These are phyloP conservation scores for Lactifluus piperatus DNA, from an alignment of 768 basidiomycete species.

Conservation along the genomic window DNA sequence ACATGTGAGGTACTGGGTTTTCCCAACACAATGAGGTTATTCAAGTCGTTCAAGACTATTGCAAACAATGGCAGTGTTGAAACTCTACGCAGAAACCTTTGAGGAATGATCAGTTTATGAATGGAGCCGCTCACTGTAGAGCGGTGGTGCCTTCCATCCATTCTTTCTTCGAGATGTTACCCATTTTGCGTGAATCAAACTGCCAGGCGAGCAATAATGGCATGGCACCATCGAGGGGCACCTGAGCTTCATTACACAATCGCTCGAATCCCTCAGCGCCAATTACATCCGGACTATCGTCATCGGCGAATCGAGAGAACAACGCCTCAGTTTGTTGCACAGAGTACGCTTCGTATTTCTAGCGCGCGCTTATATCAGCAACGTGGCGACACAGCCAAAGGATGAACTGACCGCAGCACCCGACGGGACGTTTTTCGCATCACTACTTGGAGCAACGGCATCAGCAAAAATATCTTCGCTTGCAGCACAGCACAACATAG, in stretches of 20 bases:
- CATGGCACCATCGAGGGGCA: conserved; percentile 63
- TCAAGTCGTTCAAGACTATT: conserved; percentile 48
- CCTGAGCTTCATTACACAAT: conserved; percentile 60
- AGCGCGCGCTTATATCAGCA: conserved; percentile 6
- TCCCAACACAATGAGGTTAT: conserved; percentile 47
- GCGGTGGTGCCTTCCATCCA: conserved; percentile 53
- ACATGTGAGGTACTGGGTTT: conserved; percentile 27
- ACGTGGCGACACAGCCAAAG: neutral
- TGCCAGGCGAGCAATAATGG: conserved; percentile 76
- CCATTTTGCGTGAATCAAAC: conserved; percentile 61
- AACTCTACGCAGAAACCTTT: conserved; percentile 30
- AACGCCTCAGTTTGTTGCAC: conserved; percentile 40
- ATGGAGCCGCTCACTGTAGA: conserved; percentile 32
- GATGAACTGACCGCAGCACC: conserved; percentile 1
- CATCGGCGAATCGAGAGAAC: conserved; percentile 50
- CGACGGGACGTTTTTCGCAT: neutral
- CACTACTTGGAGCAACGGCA: conserved; percentile 3
- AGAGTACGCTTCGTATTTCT: conserved; percentile 36
- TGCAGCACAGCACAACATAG: conserved; percentile 15
- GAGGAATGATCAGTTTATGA: conserved; percentile 8
- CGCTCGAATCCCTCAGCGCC: conserved; percentile 65
- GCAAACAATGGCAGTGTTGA: conserved; percentile 43
- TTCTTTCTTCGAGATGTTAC: conserved; percentile 55
- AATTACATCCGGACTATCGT: conserved; percentile 48
- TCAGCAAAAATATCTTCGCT: conserved; percentile 9